These are phyloP conservation scores for Corchorus olitorius DNA, from an alignment of 345 rosid genomes.

Conservation along the genomic window DNA sequence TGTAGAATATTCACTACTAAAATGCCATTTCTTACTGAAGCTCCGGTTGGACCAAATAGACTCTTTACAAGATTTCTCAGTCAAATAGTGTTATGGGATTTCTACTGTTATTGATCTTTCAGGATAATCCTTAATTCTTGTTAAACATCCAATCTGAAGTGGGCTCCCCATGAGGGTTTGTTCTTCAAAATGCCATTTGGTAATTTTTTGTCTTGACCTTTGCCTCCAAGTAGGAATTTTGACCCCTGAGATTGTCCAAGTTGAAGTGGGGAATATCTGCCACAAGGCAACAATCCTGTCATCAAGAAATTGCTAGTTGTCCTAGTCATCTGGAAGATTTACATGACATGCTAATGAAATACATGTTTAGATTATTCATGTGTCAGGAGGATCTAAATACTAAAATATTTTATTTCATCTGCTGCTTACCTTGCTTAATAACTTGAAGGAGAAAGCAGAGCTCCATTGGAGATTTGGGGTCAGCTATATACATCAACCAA, in stretches of 20 bases:
- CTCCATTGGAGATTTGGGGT: background rate
- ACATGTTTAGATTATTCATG: slow-evolving; percentile 1
- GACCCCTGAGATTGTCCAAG: slow-evolving; percentile 17
- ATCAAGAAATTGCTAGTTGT: background rate
- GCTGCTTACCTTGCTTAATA: background rate
- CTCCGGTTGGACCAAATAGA: too few species aligned
- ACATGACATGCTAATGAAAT: background rate
- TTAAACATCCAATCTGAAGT: background rate
- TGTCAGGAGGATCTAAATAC: background rate
- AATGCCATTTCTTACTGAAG: too few species aligned
- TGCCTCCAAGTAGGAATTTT: slow-evolving; percentile 12
- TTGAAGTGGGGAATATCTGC: slow-evolving; percentile 19
- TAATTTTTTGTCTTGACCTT: background rate
- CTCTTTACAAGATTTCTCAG: too few species aligned
- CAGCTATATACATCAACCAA: background rate
- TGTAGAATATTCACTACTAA: too few species aligned
- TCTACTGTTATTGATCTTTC: background rate
- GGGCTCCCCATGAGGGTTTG: background rate
- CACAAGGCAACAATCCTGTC: background rate
- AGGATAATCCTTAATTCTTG: background rate
- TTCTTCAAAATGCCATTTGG: background rate
- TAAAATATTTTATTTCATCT: slow-evolving; percentile 8
- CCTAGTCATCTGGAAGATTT: slow-evolving; percentile 4
- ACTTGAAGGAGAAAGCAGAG: background rate
- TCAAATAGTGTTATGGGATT: background rate